Percentiles rank a stretch among this genome's conserved stretches.
phyloP scores from a whole-genome alignment of 2,329 filamentous ascomycete species.

The Endothia cerciana region DNA sequence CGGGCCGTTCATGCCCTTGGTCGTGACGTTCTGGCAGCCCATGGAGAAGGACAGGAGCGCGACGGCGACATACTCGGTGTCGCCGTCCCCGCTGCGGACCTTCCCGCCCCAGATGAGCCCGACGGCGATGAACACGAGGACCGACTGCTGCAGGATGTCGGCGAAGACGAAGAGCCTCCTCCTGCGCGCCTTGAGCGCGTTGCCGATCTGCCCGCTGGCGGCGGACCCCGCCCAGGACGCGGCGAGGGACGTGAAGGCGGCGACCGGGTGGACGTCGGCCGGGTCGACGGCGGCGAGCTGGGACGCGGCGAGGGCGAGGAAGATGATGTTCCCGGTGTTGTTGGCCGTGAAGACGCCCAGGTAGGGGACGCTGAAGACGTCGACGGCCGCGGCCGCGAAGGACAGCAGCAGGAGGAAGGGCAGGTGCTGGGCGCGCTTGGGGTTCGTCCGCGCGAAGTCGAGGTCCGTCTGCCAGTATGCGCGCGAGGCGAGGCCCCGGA shows the following conservation, averaged over 20 bases:
- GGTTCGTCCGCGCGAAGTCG: slow-evolving; percentile 17
- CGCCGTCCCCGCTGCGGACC: slow-evolving; percentile 4
- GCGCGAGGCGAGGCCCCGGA: background rate
- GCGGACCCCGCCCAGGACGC: slow-evolving; percentile 18
- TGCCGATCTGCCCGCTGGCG: slow-evolving; percentile 13
- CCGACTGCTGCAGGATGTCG: slow-evolving; percentile 17
- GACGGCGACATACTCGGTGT: slow-evolving; percentile 16
- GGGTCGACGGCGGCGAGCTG: slow-evolving; percentile 18
- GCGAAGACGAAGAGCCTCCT: slow-evolving; percentile 13
- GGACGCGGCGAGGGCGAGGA: slow-evolving; percentile 17
- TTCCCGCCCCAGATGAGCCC: slow-evolving; percentile 13
- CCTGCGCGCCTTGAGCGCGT: slow-evolving; percentile 8
- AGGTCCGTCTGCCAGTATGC: slow-evolving; percentile 19
- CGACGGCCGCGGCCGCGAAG: slow-evolving; percentile 25
- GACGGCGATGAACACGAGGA: slow-evolving; percentile 8
- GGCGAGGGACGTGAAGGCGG: slow-evolving; percentile 15
- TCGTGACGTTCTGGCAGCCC: slow-evolving; percentile 21
- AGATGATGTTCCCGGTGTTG: slow-evolving; percentile 21
- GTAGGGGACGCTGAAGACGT: slow-evolving; percentile 22
- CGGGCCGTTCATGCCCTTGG: slow-evolving; percentile 22
- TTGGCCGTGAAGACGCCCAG: slow-evolving; percentile 22
- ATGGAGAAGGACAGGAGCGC: slow-evolving; percentile 21
- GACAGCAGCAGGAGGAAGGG: slow-evolving; percentile 27
- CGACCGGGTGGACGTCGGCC: slow-evolving; percentile 13
- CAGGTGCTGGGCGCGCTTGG: slow-evolving; percentile 17